Base-by-base conservation (phyloP, 495 filamentous ascomycete species). In the Penicillium fimorum region DNA sequence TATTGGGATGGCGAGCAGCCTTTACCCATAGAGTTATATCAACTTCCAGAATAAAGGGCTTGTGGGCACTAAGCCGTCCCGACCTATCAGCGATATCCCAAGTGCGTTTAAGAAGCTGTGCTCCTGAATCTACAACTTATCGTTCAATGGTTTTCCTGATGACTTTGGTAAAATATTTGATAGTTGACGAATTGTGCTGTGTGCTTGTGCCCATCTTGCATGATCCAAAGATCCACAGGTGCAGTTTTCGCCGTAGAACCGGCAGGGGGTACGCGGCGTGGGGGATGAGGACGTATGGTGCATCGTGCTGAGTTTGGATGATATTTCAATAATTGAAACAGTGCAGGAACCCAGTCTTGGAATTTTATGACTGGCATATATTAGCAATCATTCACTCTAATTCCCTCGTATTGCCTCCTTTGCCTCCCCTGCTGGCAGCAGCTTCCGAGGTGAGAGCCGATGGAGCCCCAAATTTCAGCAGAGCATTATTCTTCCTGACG, bases 401-500 rank as follows among this genome's bases (percentile, higher is more conserved):
- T 37, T n/a, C 35, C 15, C 6, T 37, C 15, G 7, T n/a, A n/a
- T 37, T 37, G 15, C 35, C 2, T n/a, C n/a, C n/a, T n/a, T n/a
- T 37, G 15, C 15, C 35, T 5, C n/a, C n/a, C n/a, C n/a, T 9
- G 61, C 74, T 13, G 61, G 65, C 4, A 60, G 35, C 35, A n/a
- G 15, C 35, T n/a, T n/a, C 35, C 33, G 25, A 37, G 13, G 5
- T 37, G 33, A n/a, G 5, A 37, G 33, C 5, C 5, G 12, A 3
- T 4, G 33, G 11, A 35, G 33, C 13, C 5, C 25, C 4, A 7
- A 27, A 27, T 27, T 27, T 27, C 25, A 4, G 5, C 25, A 27
- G 25, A 27, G 25, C 25, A 27, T 27, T 4, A 7, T 7, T 37
- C 13, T 13, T n/a, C 13, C 78, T 40, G 63, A 64, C 5, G 76